phyloP scores from a whole-genome alignment of 2,329 filamentous ascomycete genomes.

The Penicillium sp. region DNA sequence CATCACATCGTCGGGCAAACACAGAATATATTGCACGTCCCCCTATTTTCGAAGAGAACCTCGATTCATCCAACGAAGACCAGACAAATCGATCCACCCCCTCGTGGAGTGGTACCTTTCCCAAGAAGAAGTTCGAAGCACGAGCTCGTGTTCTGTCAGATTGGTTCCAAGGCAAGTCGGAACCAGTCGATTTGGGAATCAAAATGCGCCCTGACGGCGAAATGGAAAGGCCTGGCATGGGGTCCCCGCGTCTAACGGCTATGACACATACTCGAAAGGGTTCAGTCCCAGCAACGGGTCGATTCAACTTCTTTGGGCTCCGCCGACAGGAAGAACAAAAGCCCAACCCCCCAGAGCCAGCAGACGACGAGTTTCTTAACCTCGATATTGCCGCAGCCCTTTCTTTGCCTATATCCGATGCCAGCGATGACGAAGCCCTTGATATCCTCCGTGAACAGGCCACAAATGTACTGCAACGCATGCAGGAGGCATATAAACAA shows the following conservation, averaged over 20 bases:
- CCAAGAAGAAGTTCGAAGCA: conserved; percentile 33
- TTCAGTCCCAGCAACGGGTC: conserved; percentile 25
- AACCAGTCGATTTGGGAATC: conserved; percentile 49
- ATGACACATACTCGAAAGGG: conserved; percentile 16
- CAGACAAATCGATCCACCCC: conserved; percentile 6
- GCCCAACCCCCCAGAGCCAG: conserved; percentile 34
- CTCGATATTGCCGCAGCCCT: conserved; percentile 56
- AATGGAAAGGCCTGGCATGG: conserved; percentile 13
- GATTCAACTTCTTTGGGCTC: conserved; percentile 46
- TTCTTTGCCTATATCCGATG: conserved; percentile 52
- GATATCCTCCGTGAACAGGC: conserved; percentile 59
- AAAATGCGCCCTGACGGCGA: conserved; percentile 21
- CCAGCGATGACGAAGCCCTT: conserved; percentile 55
- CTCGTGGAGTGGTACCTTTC: conserved; percentile 25
- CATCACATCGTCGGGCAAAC: conserved; percentile 35
- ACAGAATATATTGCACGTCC: conserved; percentile 33
- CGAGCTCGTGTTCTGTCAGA: conserved; percentile 43
- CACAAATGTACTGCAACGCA: conserved; percentile 53
- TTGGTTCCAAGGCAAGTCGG: conserved; percentile 56
- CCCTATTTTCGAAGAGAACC: conserved; percentile 27
- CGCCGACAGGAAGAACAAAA: conserved; percentile 32
- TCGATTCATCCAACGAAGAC: conserved; percentile 22
- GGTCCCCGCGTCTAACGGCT: conserved; percentile 8
- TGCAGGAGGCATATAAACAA: conserved; percentile 59
- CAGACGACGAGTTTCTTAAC: conserved; percentile 55